Base-by-base conservation (phyloP, 805 yeast species). In the Hanseniaspora mollemarum region DNA sequence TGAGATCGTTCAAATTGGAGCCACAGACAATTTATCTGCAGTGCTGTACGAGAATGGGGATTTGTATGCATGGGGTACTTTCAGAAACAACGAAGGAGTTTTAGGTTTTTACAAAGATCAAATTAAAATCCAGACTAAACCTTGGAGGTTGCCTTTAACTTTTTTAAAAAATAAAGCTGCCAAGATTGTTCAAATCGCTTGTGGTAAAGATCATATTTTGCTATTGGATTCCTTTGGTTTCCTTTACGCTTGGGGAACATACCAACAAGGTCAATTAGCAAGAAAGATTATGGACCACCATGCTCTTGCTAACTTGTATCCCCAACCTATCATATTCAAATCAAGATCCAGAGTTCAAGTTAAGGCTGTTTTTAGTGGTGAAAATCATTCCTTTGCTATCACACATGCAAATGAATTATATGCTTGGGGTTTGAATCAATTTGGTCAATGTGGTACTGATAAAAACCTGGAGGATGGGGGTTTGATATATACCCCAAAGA, bases 31-130 rank as follows among this genome's bases (percentile, higher is more conserved):
- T 60, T 68, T 90, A 54, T 83, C 95, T 37, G 88, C 90, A 16
- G 86, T 80, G 2, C 67, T 92, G 53, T 75, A 81, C 36, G 81
- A 77, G 43, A 80, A 78, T 49, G 97, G 98, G 33, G 86, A 83
- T 36, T 87, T 94, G 9, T 92, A 81, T 65, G 94, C 96, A 0
- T 92, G 98, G 97, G 99, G 99, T 35, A 85, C 96, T 19, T 92
- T 92, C 69, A 81, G 92, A 68, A 80, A 87, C 63, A 85, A 85
- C 59, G 97, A 92, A 67, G 98, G 98, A 50, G 71, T 81, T 37
- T 73, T 90, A 52, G 95, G 96, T 2, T 65, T 65, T 35, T 92
- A 85, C 67, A 75, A 77, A 56, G 79, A 79, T 54, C 74, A 77
- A 45, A 74, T 78, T 35, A 66, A 71, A 55, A 66, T 79, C 43